Base-by-base conservation (phyloP, 1,284 basidiomycete species). In the Pisolithus thermaeus region DNA sequence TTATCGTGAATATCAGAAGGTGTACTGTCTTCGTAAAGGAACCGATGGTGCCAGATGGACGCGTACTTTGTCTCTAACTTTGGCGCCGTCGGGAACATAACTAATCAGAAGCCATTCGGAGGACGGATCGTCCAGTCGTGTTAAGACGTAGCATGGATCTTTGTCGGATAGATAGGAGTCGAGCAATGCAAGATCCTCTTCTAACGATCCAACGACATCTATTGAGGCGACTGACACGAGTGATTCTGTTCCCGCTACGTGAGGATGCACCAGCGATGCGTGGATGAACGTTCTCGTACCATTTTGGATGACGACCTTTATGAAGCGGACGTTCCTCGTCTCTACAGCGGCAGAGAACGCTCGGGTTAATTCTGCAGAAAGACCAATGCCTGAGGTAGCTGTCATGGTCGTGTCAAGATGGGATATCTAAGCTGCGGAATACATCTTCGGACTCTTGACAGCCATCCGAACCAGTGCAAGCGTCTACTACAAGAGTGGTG, bases 81-180 rank as follows among this genome's bases (percentile, higher is more conserved):
- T 83, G 28, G 88, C 87, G 25, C 73, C 65, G 53, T 91, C 88
- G 2, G 88, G 88, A 8, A 91, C 86, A 60, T 89, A 91, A 61
- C 73, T 82, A 53, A 91, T 78, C 2, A 76, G 75, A 28, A 89
- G 69, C 88, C 88, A 92, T 55, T 83, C 79, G 0, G 75, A 63
- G 0, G 76, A 70, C 1, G 81, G 75, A 30, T 75, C 72, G 59
- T 88, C 85, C 27, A 83, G 63, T 51, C 80, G 78, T 7, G 77
- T 79, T 18, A 92, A 79, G 36, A 92, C 65, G 65, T 89, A 90
- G n/a, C 87, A 81, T 27, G 88, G 87, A 2, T 70, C 63, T 52
- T 78, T 68, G 28, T 84, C 78, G 37, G 83, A 73, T 0, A 91
- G 67, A 22, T 84, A 60, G 28, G 73, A 71, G 58, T 80, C 78